Base-by-base conservation (phyloP, 208 protist genomes). In the Acanthamoeba sp. region DNA sequence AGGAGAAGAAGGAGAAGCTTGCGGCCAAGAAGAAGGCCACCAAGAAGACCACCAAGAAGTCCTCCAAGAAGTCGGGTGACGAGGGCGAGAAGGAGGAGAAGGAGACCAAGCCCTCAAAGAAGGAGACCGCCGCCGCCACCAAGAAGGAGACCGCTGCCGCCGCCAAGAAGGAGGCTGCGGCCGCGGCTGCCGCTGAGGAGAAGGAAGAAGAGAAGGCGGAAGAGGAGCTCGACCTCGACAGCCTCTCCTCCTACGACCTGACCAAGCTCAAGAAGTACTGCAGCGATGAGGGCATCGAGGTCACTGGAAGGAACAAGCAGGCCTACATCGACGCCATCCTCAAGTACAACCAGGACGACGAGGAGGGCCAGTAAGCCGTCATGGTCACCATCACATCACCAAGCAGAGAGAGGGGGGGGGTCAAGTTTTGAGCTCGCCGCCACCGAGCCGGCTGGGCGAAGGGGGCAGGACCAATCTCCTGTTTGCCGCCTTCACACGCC, bases 181-280 rank as follows among this genome's bases (percentile, higher is more conserved):
- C 52, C 52, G 52, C 52, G 6, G 36, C 88, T 6, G 32, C 12
- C 16, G 84, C 1, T 7, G 89, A 24, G 20, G 62, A 80, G 6
- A 38, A 93, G 89, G 80, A 42, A 12, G 80, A 42, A 16, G 80
- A 57, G 38, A 34, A 42, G 18, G 29, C 73, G 42, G 29, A 89
- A 14, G 64, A 42, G 4, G 89, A 93, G 42, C 59, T 93, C 22
- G 89, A 93, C 64, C 69, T 93, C 34, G 89, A 93, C 89, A 93
- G 84, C 29, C 52, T 93, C 32, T 3, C 62, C 10, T 27, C 5
- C n/a, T 93, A 93, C 38, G 48, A 78, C 29, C 36, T 93, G 16
- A 42, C 34, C 32, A 84, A 52, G 24, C 90, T 93, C 32, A 93
- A 93, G 52, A 7, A 22, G 42, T 93, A 93, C 38, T 93, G 90